A percentile compares a stretch with the other conserved stretches of the same genome.
Conservation (phyloP, 176 grass and related monocot species). For the Zoysia pacifica region DNA sequence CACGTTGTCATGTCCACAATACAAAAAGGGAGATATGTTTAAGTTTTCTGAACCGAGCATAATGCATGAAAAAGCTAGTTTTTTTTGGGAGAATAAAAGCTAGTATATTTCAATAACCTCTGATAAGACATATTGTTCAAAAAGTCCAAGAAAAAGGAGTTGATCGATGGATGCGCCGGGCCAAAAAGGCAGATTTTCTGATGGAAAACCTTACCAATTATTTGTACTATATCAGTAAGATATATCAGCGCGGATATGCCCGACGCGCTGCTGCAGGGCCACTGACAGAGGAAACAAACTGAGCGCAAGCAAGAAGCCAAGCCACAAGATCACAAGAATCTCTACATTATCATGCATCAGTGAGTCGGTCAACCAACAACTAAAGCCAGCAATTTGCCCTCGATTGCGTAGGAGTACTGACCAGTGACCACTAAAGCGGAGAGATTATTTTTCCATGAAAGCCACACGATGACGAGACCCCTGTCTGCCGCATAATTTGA, state of each 20-base stretch:
- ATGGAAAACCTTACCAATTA: background rate
- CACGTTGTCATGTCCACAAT: background rate
- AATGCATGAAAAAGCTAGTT: slow-evolving; percentile 21
- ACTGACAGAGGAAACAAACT: slow-evolving; percentile 11
- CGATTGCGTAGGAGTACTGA: background rate
- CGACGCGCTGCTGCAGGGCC: background rate
- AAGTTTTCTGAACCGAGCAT: background rate
- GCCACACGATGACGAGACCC: background rate
- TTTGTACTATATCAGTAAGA: background rate
- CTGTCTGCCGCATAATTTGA: background rate
- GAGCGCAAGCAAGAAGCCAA: slow-evolving; percentile 3
- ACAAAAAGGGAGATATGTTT: background rate
- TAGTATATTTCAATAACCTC: background rate
- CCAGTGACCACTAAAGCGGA: slow-evolving; percentile 7
- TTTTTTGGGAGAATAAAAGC: too few species aligned
- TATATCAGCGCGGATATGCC: background rate
- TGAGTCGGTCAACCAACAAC: slow-evolving; percentile 20
- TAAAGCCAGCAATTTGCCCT: background rate
- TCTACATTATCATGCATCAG: background rate
- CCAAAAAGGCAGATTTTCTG: slow-evolving; percentile 3
- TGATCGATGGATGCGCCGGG: background rate
- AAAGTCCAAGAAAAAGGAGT: background rate
- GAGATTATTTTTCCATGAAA: slow-evolving; percentile 18
- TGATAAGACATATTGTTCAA: background rate
- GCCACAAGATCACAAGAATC: background rate